phyloP scores from a whole-genome alignment of 495 filamentous ascomycete genomes.

The Penicillium manginii region DNA sequence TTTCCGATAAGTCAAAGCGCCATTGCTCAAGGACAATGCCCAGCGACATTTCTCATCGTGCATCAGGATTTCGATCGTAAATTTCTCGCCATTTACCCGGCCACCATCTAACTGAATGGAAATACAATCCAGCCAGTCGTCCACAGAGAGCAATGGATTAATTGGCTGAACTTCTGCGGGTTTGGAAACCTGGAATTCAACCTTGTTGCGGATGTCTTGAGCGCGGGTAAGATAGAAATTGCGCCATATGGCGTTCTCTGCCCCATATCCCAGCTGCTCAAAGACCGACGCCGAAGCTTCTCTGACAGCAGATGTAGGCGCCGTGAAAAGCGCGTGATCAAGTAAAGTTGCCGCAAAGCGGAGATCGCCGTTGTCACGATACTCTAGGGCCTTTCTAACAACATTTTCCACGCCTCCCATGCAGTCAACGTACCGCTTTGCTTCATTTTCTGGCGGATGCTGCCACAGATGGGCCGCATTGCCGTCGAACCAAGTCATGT shows the following conservation, averaged over 20 bases:
- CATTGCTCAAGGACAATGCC: background rate
- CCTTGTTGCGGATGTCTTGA: slow-evolving; percentile 13
- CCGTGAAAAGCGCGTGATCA: slow-evolving; percentile 22
- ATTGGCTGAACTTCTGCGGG: background rate
- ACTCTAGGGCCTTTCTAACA: slow-evolving; percentile 14
- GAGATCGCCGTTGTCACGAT: slow-evolving; percentile 15
- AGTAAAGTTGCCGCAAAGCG: slow-evolving; percentile 29
- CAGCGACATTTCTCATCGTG: background rate
- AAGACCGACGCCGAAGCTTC: slow-evolving; percentile 17
- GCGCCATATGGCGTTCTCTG: slow-evolving; percentile 26
- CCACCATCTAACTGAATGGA: background rate
- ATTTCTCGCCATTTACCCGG: background rate
- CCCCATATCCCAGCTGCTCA: slow-evolving; percentile 28
- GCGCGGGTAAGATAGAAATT: slow-evolving; percentile 30
- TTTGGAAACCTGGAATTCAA: background rate
- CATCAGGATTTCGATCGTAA: background rate
- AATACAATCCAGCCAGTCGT: background rate
- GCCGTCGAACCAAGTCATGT: slow-evolving; percentile 44
- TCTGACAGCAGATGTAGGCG: slow-evolving; percentile 6
- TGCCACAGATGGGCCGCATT: slow-evolving; percentile 41
- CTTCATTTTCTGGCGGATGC: slow-evolving; percentile 29
- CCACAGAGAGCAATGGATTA: background rate
- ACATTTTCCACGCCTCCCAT: slow-evolving; percentile 26
- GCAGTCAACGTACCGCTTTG: slow-evolving; percentile 29
- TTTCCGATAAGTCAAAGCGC: background rate